Percentiles rank a stretch among this genome's conserved stretches.
These are phyloP conservation scores for Verticillium longisporum DNA, from an alignment of 2,329 filamentous ascomycete genomes.

Conservation along the genomic window DNA sequence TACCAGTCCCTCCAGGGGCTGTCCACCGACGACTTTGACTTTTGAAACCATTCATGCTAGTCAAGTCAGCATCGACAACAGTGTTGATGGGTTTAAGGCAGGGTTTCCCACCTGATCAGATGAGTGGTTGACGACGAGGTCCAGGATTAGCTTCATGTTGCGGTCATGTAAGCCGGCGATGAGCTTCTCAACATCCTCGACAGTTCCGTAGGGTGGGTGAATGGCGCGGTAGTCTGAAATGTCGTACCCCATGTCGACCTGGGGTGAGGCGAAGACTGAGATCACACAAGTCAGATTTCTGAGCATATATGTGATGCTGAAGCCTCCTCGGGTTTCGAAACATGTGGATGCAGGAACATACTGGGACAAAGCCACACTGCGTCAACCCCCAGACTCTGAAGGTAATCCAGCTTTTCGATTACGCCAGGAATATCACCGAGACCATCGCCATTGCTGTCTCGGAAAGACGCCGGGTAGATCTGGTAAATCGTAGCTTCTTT, in stretches of 20 bases:
- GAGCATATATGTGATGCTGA: too few species aligned
- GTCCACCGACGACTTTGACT: conserved; percentile 50
- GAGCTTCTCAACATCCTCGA: conserved; percentile 59
- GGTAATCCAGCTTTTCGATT: conserved; percentile 49
- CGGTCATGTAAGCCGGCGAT: conserved; percentile 53
- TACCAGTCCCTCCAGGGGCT: conserved; percentile 61
- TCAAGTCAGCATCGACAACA: background rate
- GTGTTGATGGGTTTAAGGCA: background rate
- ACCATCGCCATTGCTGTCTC: conserved; percentile 49
- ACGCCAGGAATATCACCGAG: conserved; percentile 50
- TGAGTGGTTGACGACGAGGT: conserved; percentile 70
- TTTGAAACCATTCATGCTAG: conserved; percentile 62
- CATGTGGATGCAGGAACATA: background rate
- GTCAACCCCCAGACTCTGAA: conserved; percentile 48
- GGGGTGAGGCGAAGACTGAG: conserved; percentile 39
- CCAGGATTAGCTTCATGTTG: conserved; percentile 64
- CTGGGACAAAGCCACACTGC: conserved; percentile 48
- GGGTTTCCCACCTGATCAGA: conserved; percentile 14
- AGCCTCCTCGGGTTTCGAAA: too few species aligned
- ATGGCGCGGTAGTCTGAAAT: conserved; percentile 63
- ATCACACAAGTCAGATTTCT: background rate
- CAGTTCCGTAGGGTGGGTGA: conserved; percentile 60
- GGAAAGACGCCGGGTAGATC: conserved; percentile 54
- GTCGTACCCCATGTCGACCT: conserved; percentile 67
- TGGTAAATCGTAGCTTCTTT: conserved; percentile 55